Conservation (phyloP, 495 filamentous ascomycete species). For the Aspergillus saccharolyticus region DNA sequence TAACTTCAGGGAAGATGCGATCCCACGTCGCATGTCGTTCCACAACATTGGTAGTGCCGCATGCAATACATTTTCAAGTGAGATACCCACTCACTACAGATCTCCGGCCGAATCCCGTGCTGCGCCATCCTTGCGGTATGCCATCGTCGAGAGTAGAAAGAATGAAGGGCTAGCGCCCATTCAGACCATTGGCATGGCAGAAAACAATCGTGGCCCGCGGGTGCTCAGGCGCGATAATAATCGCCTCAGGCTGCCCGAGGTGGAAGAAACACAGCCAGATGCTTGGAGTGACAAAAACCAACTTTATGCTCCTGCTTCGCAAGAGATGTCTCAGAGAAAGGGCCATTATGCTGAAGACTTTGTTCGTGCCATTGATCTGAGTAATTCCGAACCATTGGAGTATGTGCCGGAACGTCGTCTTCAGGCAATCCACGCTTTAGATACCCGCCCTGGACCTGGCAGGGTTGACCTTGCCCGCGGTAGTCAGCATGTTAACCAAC, state of each 20-base stretch:
- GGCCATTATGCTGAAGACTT: conserved; percentile 37
- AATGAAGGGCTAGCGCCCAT: conserved; percentile 12
- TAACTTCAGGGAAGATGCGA: conserved; percentile 15
- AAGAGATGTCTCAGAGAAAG: conserved; percentile 17
- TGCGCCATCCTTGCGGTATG: conserved; percentile 12
- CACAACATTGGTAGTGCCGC: conserved; percentile 15
- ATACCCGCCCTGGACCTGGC: conserved; percentile 16
- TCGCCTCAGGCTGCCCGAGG: conserved; percentile 10
- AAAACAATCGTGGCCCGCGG: conserved; percentile 17
- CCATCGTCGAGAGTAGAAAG: conserved; percentile 16
- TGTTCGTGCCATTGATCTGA: conserved; percentile 33
- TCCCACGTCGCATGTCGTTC: conserved; percentile 16
- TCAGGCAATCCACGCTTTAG: conserved; percentile 11
- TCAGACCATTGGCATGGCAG: conserved; percentile 5
- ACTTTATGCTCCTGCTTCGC: conserved; percentile 13
- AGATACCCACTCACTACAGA: conserved; percentile 6
- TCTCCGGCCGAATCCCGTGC: conserved; percentile 8
- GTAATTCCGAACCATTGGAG: conserved; percentile 23
- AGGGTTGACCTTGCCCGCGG: conserved; percentile 12
- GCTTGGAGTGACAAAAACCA: conserved; percentile 15
- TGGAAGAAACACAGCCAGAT: conserved; percentile 9
- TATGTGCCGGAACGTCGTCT: conserved; percentile 17
- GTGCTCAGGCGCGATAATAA: conserved; percentile 19
- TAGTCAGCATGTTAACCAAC: conserved; percentile 7
- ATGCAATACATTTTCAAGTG: conserved; percentile 7